Base-by-base conservation (phyloP, 2,329 filamentous ascomycete species). In the Eutypa lata region DNA sequence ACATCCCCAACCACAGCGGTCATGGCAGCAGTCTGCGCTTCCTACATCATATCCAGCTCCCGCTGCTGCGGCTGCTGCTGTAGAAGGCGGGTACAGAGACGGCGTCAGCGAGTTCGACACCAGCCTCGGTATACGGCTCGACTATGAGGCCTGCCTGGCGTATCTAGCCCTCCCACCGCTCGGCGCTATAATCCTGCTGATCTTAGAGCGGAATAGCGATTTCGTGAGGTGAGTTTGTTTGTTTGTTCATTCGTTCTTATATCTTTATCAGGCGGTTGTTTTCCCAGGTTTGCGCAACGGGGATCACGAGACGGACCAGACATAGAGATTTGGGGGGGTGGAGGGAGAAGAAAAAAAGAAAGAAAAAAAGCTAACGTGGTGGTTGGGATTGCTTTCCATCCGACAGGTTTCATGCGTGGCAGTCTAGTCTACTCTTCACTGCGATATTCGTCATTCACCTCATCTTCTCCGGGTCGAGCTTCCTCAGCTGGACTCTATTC, bases 391-490 rank as follows among this genome's bases (percentile, higher is more conserved):
- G 46, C 2, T 14, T 49, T 42, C n/a, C n/a, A n/a, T 40, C 47
- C 53, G 35, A n/a, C 61, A 93, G 90, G 58, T 97, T 97, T 63
- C 94, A 99, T 71, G 94, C 94, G 7, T 99, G 94, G 93, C 94
- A 99, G 73, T 90, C 89, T 7, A 87, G 88, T 58, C 77, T 96
- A 64, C 72, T 96, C 3, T 97, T 96, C 70, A 88, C 89, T 0
- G 82, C 82, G 47, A 66, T 84, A 53, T 83, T 92, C 71, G 72
- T 96, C 49, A 61, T 97, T 22, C 93, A 97, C 68, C 79, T 97
- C 37, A 74, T 97, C 42, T 87, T 97, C 71, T 87, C 86, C 13
- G 96, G 91, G 89, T 93, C 90, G 22, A 80, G 77, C 2, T 85
- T 95, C 51, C 76, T 97, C 2, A 92, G 88, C 56, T 97, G 91